These are phyloP conservation scores for Candida rishiriensis DNA, from an alignment of 805 yeast genomes.

Conservation along the genomic window DNA sequence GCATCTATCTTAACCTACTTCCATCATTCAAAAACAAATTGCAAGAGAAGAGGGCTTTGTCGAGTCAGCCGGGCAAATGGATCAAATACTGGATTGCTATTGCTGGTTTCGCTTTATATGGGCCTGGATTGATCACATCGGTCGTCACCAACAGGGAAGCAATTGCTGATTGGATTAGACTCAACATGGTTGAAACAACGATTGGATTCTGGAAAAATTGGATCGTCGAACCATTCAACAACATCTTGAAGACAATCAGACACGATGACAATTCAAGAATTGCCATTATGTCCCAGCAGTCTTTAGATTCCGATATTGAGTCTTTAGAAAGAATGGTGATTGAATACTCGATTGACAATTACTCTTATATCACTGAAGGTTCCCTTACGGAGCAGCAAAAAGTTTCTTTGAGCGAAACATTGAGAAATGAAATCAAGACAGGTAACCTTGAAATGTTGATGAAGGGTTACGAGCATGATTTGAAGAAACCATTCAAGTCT, in stretches of 20 bases:
- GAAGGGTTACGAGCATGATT: conserved; percentile 73
- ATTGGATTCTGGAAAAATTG: conserved; percentile 73
- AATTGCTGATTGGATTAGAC: conserved; percentile 51
- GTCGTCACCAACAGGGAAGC: conserved; percentile 48
- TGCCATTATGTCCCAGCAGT: conserved; percentile 74
- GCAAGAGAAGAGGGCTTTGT: conserved; percentile 1
- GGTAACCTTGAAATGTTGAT: conserved; percentile 82
- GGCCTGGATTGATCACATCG: conserved; percentile 45
- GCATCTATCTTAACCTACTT: conserved; percentile 4
- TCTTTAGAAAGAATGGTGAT: conserved; percentile 86
- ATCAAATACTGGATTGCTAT: conserved; percentile 58
- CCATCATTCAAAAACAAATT: conserved; percentile 5
- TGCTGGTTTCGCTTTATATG: conserved; percentile 38
- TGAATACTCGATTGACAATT: conserved; percentile 51
- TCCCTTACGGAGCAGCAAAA: conserved; percentile 4
- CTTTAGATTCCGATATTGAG: conserved; percentile 70
- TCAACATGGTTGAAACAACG: conserved; percentile 59
- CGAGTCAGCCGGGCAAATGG: conserved; percentile 36
- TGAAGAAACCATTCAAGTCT: conserved; percentile 64
- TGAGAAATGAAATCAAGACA: conserved; percentile 48
- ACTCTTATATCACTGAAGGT: conserved; percentile 8
- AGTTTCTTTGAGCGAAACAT: conserved; percentile 16
- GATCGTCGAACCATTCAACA: conserved; percentile 71
- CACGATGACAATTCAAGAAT: conserved; percentile 74
- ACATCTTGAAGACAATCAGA: conserved; percentile 73